Evolutionary conservation across 2,329 filamentous ascomycete species (phyloP), one percentile per base, ranked within the genome.

Genomic region (Zopfia rhizophila): DNA sequence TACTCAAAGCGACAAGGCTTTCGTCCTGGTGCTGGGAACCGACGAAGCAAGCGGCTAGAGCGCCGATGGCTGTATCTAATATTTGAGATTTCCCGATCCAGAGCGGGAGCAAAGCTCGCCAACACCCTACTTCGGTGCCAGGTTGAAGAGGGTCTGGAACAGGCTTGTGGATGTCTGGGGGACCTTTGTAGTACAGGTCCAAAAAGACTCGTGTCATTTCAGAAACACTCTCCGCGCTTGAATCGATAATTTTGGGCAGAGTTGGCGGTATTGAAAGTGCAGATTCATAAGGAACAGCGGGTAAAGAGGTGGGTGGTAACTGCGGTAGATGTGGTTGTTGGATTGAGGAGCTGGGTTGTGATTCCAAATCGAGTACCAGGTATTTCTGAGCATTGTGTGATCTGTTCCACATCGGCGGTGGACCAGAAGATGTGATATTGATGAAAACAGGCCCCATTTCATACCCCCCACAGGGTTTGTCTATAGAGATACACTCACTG

Each of bases 381-480:
- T 58, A 55, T 30, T 61, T 60, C 32, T 56, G 56, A 19, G 56
- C 56, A 36, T 57, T 53, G 21, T 53, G 49, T 8, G 51, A 48
- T 19, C 56, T 46, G 29, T 47, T 61, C 54, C 56, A 61, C 7
- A 51, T 30, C n/a, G 56, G 48, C 5, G 56, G 52, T 13, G 58
- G 52, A 8, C 38, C 43, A 7, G 45, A 33, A n/a, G 58, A 54
- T 17, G 49, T 52, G 1, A 58, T 41, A 24, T 61, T 61, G 40
- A 60, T 60, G 47, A 61, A 61, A 19, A 60, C 51, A 17, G 49
- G 42, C 10, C 50, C 50, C 30, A 56, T 40, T 27, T 56, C 54
- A 32, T 58, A 61, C 16, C 58, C 58, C 18, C 56, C 55, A 28
- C 58, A 61, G 10, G 36, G 21, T 35, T 52, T 59, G 44, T 54